phyloP scores from a whole-genome alignment of 331 rosid genomes.

The Malus hybrid region DNA sequence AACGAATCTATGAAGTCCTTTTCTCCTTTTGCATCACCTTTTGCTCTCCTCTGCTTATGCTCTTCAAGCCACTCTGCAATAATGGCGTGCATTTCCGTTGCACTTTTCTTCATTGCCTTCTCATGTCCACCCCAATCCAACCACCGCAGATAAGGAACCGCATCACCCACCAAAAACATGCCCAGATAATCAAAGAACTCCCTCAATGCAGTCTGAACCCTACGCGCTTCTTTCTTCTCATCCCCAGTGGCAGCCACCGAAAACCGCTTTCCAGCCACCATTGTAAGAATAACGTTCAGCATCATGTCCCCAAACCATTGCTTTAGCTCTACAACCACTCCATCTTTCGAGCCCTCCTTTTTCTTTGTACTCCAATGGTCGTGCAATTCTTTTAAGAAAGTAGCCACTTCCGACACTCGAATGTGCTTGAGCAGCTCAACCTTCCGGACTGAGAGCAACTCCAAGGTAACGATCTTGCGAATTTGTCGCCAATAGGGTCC shows the following conservation, averaged over 20 bases:
- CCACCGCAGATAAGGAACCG: too few relatives aligned
- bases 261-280: conserved; percentile 15
- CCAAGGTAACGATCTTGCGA: too few relatives aligned
- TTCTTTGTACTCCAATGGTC: neutral
- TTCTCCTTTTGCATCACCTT: neutral
- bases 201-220: conserved; percentile 13
- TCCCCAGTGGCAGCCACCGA: neutral
- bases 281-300: conserved; percentile 6
- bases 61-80: too few relatives aligned
- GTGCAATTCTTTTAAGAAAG: conserved; percentile 25
- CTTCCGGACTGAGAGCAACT: too few relatives aligned
- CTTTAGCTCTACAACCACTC: conserved; percentile 11
- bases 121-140: too few relatives aligned
- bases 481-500: too few relatives aligned
- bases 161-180: too few relatives aligned
- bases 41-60: neutral
- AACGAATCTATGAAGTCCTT: conserved; percentile 42
- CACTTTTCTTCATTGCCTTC: too few relatives aligned
- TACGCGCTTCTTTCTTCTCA: neutral
- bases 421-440: conserved; percentile 5
- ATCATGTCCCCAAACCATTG: conserved; percentile 18
- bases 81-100: too few relatives aligned
- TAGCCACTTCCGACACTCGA: conserved; percentile 24
- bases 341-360: neutral
- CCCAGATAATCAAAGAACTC: conserved; percentile 16